These are phyloP conservation scores for Hypericum androsaemum DNA, from an alignment of 345 rosid genomes.

Conservation along the genomic window DNA sequence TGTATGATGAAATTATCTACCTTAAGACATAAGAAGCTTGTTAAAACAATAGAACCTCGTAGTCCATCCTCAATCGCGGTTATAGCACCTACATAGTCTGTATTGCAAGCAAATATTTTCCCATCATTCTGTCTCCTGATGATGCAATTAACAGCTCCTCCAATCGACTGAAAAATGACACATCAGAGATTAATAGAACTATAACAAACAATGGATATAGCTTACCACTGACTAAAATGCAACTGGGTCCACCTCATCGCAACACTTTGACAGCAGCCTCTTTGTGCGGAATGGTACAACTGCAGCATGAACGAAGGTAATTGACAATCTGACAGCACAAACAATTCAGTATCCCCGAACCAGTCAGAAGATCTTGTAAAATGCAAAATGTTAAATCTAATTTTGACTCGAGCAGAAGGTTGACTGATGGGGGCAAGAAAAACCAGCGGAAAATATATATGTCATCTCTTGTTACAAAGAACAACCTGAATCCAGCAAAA, in stretches of 20 bases:
- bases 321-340: too few species aligned
- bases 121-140: slow-evolving; percentile 26
- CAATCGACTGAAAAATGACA: slow-evolving; percentile 16
- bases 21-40: background rate
- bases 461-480: too few species aligned
- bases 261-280: slow-evolving; percentile 36
- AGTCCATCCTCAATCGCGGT: slow-evolving; percentile 34
- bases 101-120: slow-evolving; percentile 27
- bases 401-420: too few species aligned
- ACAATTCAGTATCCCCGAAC: too few species aligned
- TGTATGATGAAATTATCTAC: background rate
- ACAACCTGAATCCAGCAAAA: slow-evolving; percentile 32
- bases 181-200: too few species aligned
- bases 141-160: slow-evolving; percentile 30
- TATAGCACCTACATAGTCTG: slow-evolving; percentile 35
- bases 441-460: too few species aligned
- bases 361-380: too few species aligned
- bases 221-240: slow-evolving; percentile 10
- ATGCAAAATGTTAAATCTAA: too few species aligned
- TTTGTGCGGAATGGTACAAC: slow-evolving; percentile 45
- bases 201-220: too few species aligned
- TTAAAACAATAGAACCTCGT: slow-evolving; percentile 14
- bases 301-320: slow-evolving; percentile 9
- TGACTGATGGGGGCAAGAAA: too few species aligned
- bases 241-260: slow-evolving; percentile 35